Evolutionary conservation across 208 protist species (phyloP).

Genomic region (Novymonas esmeraldas): DNA sequence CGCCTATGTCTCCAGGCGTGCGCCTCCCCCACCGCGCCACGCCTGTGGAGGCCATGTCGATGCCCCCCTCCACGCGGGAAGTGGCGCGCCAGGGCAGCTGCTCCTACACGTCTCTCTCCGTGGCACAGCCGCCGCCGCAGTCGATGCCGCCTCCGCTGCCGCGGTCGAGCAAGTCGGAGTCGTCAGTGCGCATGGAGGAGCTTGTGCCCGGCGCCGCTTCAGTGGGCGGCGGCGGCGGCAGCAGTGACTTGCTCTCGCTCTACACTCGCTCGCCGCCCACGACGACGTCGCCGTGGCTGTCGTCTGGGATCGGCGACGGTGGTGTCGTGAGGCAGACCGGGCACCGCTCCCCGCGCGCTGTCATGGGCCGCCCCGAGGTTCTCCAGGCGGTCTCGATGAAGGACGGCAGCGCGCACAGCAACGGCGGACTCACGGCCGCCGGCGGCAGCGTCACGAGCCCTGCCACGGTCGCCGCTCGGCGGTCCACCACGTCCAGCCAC

Average conservation of each 20-base stretch:
- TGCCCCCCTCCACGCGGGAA: constrained; percentile 15
- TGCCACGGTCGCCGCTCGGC: not conserved
- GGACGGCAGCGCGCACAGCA: constrained; percentile 28
- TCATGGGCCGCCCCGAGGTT: not conserved
- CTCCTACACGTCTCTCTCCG: not conserved
- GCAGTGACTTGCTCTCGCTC: constrained; percentile 18
- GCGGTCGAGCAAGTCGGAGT: constrained; percentile 8
- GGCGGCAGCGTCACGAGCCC: constrained; percentile 19
- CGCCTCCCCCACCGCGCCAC: constrained; percentile 11
- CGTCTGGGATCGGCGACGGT: constrained; percentile 23
- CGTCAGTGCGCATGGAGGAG: constrained; percentile 9
- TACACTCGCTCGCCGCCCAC: constrained; percentile 7
- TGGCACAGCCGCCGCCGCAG: constrained; percentile 13
- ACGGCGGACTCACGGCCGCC: constrained; percentile 27
- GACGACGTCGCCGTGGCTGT: constrained; percentile 16
- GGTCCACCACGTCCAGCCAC: constrained; percentile 22
- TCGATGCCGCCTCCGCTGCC: constrained; percentile 16
- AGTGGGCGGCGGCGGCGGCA: not conserved
- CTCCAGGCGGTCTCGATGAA: constrained; percentile 22
- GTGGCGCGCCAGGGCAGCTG: not conserved
- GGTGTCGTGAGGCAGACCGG: not conserved
- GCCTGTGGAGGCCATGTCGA: constrained; percentile 16
- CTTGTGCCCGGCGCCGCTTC: not conserved
- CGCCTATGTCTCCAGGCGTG: constrained; percentile 18
- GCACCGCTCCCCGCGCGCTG: constrained; percentile 12